Base-by-base conservation (phyloP, 2,329 filamentous ascomycete species). In the Colletotrichum plurivorum region DNA sequence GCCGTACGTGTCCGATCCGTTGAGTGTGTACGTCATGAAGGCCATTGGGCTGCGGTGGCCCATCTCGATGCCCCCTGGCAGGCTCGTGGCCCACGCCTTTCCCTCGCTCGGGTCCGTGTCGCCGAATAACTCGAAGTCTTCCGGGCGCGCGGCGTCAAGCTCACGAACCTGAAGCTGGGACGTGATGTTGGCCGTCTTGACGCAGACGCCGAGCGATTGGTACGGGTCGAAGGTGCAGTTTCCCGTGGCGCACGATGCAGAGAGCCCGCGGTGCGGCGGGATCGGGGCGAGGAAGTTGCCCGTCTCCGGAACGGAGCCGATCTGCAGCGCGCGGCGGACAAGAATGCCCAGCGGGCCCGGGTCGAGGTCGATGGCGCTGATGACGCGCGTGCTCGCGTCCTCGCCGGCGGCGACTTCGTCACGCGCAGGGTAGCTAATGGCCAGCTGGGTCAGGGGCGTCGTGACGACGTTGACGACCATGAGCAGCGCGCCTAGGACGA, bases 391-490 rank as follows among this genome's bases (percentile, higher is more conserved):
- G 2, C 13, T 36, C 4, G 39, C 54, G 6, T 46, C 39, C 25
- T 57, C 61, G 8, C 27, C 43, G n/a, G 10, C 8, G 12, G 18
- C 43, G n/a, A 57, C 13, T 2, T 18, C 41, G 41, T 51, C 27
- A 4, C 61, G 52, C 5, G 43, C 25, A 15, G 69, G 62, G 18
- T 65, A 69, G 22, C 51, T 25, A 27, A 71, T 69, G 10, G 41
- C 25, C 13, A 69, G 65, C 52, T 71, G 66, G 2, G 69, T 63
- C 15, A 71, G 15, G 4, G 66, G 65, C 5, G 69, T 46, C 1
- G 69, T 71, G 10, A 63, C 15, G 5, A 67, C 43, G 20, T 55
- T 46, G 10, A 65, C 9, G 9, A 65, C 48, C 5, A 51, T 51
- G 4, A 71, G 22, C 5, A 67, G 13, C 2, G 65, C 66, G 1